Base-by-base conservation (phyloP, 2,329 filamentous ascomycete species). In the Neonectria neomacrospora region DNA sequence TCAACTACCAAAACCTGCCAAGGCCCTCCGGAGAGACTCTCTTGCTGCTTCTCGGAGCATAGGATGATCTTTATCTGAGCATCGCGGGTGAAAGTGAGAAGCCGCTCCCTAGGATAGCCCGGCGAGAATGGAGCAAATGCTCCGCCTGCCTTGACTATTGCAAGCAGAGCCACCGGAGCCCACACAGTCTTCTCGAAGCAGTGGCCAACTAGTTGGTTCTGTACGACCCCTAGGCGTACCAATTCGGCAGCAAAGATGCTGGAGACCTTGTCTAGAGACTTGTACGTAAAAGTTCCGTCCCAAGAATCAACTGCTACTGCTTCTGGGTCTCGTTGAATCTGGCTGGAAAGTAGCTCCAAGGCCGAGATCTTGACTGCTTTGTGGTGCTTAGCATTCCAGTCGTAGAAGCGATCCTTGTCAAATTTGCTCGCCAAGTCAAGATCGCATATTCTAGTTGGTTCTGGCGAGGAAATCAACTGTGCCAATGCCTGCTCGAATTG, bases 341-440 rank as follows among this genome's bases (percentile, higher is more conserved):
- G 39, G 39, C 39, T 42, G 39, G 20, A 42, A 42, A 42, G 39
- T 42, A 42, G 39, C 18, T 42, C 39, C 22, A 42, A 18, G 39
- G 39, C 39, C 39, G 39, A 42, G n/a, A 18, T 42, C 39, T 42
- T 42, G 39, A 22, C 39, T 42, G 39, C 39, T 42, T 42, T 22
- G 39, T 42, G 39, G 39, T 42, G 39, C 39, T 42, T n/a, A 42
- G 39, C n/a, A 42, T 42, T 42, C 39, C 39, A 42, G 39, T 42
- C 39, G 39, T 42, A 42, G 39, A 42, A 42, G 39, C 39, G 39
- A 42, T 42, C 39, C 39, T 42, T 42, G 39, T 42, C 39, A 22
- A 18, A 42, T 8, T 18, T 42, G 39, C 39, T 42, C 18, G 39
- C 39, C 8, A 42, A 18, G n/a, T 42, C 39, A 42, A 42, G n/a